Percentiles rank a stretch among this genome's conserved stretches.
phyloP scores from a whole-genome alignment of 805 yeast species.

The Candida michaelii region DNA sequence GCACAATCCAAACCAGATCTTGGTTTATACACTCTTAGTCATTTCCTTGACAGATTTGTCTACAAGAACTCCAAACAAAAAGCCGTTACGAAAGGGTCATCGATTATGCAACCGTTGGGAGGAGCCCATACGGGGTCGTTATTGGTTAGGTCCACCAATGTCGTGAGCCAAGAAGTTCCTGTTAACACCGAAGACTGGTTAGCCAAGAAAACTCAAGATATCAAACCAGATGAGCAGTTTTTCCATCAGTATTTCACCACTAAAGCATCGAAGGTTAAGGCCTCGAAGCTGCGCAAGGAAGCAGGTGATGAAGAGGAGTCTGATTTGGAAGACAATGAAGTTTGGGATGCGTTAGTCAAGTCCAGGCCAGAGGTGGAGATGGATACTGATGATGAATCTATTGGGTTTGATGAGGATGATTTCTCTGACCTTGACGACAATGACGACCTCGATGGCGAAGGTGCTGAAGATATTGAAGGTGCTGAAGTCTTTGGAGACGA shows the following conservation, averaged over 20 bases:
- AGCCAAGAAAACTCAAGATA: constrained; percentile 55
- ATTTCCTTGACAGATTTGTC: constrained; percentile 93
- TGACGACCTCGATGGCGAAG: not conserved
- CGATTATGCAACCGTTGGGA: constrained; percentile 97
- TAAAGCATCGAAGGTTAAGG: constrained; percentile 45
- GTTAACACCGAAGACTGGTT: constrained; percentile 87
- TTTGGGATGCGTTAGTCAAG: constrained; percentile 77
- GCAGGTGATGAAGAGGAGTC: constrained; percentile 33
- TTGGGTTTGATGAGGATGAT: constrained; percentile 47
- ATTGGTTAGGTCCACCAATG: constrained; percentile 62
- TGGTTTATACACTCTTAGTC: constrained; percentile 81
- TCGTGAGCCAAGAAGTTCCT: constrained; percentile 51
- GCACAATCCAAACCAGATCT: constrained; percentile 78
- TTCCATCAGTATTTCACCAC: constrained; percentile 80
- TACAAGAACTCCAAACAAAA: constrained; percentile 88
- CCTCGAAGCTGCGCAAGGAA: constrained; percentile 23
- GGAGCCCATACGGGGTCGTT: constrained; percentile 75
- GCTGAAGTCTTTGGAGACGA: too few relatives aligned
- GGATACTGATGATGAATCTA: constrained; percentile 31
- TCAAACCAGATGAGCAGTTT: constrained; percentile 86
- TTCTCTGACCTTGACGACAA: constrained; percentile 26
- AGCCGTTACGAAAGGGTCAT: constrained; percentile 71
- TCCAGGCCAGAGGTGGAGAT: constrained; percentile 71
- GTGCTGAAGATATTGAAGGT: not conserved
- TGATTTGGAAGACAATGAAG: constrained; percentile 50